Evolutionary conservation across 129 eudicot species (phyloP), one percentile per base, ranked within the genome.

Genomic region (Flaveria brownii): DNA sequence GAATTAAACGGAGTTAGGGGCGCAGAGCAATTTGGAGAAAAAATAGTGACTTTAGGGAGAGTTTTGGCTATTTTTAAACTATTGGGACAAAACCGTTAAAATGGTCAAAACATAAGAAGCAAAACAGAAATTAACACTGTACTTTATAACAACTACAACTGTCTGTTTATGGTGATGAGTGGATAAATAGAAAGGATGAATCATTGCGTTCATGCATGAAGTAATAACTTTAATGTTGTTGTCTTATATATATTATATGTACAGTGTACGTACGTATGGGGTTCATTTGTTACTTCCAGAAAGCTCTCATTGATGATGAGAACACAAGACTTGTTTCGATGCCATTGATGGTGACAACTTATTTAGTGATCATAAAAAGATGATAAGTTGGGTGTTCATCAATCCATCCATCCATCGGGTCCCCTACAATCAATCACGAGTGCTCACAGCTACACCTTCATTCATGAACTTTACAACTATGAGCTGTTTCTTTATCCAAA

Each of bases 271-370:
- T 73, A 71, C 73, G 82, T 72, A 80, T 80, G 84, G 83, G 84
- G 55, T 68, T 55, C 79, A 78, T 73, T 62, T 80, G 79, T 70
- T 73, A 73, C 54, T 80, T 73, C 84, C 79, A 80, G 79, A 80
- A 80, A 12, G 5, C 36, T n/a, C 63, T 73, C 72, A n/a, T 69
- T 77, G 74, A 47, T 14, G 68, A 47, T 78, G 70, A 74, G 42
- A 41, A 16, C 56, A 59, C 9, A 49, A 41, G 50, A 42, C 78
- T 80, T 80, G 74, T 42, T 62, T 56, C 60, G 49, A 74, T 73
- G 68, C 77, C 55, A 73, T 39, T 42, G 73, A 72, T 67, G 41
- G 75, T 56, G 84, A 80, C 84, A 4, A 18, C 11, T 52, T 64
- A 51, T 46, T 55, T 36, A 36, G 7, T 36, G 41, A 36, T 36